Evolutionary conservation across 2,329 filamentous ascomycete species (phyloP).

Genomic region (Remersonia thermophila): DNA sequence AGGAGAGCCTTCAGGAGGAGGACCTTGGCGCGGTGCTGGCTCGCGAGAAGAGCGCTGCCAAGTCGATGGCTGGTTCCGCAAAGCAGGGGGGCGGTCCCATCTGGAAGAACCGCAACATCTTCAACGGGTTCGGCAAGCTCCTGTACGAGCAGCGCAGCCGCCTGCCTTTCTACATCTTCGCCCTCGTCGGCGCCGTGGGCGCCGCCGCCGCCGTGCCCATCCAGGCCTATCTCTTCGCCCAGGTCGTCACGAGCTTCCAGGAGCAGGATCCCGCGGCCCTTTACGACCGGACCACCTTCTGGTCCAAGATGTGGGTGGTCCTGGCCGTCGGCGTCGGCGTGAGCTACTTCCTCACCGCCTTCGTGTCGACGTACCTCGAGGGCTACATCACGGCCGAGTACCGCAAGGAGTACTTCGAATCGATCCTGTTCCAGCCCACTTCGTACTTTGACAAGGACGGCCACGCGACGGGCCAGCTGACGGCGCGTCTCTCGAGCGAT

Average conservation of each 20-base stretch:
- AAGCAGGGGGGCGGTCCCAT: conserved; percentile 17
- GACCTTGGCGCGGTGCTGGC: conserved; percentile 28
- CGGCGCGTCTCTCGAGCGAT: conserved; percentile 42
- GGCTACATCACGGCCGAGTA: conserved; percentile 40
- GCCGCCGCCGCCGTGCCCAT: conserved; percentile 34
- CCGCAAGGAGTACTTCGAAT: conserved; percentile 47
- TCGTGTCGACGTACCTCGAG: conserved; percentile 33
- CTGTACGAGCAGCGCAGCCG: conserved; percentile 42
- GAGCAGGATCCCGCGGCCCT: conserved; percentile 20
- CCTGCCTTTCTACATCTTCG: conserved; percentile 38
- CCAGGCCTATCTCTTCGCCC: conserved; percentile 43
- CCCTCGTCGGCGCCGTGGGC: conserved; percentile 34
- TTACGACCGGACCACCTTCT: conserved; percentile 34
- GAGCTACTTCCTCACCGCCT: conserved; percentile 39
- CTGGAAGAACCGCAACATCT: conserved; percentile 29
- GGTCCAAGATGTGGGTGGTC: conserved; percentile 53
- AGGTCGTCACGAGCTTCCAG: conserved; percentile 40
- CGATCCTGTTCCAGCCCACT: conserved; percentile 46
- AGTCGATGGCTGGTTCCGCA: conserved; percentile 21
- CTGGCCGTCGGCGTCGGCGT: conserved; percentile 41
- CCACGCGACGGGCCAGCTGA: conserved; percentile 48
- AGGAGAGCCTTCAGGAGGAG: conserved; percentile 27
- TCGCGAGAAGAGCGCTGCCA: conserved; percentile 34
- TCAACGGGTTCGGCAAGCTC: conserved; percentile 43
- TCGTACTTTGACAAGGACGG: conserved; percentile 49